Evolutionary conservation across 2,329 filamentous ascomycete genomes (phyloP).

Genomic region (Trichoderma sp.): DNA sequence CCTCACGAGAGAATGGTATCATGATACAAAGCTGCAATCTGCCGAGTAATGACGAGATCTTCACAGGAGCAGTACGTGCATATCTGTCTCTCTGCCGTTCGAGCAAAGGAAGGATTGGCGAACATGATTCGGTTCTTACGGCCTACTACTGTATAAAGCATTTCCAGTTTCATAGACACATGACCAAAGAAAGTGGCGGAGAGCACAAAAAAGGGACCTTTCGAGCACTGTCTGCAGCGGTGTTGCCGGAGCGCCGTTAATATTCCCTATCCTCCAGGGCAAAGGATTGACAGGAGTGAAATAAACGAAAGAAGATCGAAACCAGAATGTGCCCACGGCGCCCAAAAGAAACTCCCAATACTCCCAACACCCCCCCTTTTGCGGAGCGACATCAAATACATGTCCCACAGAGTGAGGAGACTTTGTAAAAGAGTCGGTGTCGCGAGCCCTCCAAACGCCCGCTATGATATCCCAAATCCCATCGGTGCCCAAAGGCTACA

Average conservation of each 20-base stretch:
- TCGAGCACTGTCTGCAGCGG: background rate
- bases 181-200: no score
- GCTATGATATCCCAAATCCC: conserved; percentile 7
- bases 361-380: background rate
- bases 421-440: background rate
- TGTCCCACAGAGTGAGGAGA: background rate
- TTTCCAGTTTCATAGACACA: no score
- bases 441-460: conserved; percentile 11
- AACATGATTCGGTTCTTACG: background rate
- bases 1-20: background rate
- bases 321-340: no score
- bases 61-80: background rate
- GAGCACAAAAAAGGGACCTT: background rate
- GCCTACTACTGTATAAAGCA: background rate
- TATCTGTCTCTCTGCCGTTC: background rate
- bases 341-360: background rate
- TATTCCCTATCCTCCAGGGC: background rate
- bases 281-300: background rate
- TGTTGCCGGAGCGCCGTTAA: background rate
- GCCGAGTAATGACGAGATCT: background rate
- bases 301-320: background rate
- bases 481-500: background rate
- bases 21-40: background rate
- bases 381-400: background rate
- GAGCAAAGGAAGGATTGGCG: background rate